A percentile compares a stretch with the other conserved stretches of the same genome.
These are phyloP conservation scores for Prunus mongolica DNA, from an alignment of 306 rosid species.

Conservation along the genomic window DNA sequence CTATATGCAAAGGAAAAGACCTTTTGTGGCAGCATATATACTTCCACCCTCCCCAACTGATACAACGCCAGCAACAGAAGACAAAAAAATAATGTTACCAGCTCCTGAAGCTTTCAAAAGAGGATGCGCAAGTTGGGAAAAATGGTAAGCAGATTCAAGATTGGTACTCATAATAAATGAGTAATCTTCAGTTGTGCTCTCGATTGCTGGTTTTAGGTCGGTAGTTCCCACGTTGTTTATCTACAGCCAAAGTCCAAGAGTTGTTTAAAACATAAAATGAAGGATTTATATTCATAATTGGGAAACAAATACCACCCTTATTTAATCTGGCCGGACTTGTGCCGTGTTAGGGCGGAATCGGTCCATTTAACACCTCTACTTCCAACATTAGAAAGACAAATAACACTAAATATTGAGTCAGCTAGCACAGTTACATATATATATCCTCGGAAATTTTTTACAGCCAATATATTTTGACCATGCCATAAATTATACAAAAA, in stretches of 20 bases:
- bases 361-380: too few relatives aligned
- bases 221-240: conserved; percentile 36
- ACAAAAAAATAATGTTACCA: conserved; percentile 32
- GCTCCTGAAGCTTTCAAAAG: conserved; percentile 42
- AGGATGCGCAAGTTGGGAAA: conserved; percentile 46
- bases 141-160: conserved; percentile 34
- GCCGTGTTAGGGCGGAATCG: too few relatives aligned
- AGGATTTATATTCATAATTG: too few relatives aligned
- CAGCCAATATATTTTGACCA: too few relatives aligned
- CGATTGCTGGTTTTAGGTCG: not conserved
- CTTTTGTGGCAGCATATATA: conserved; percentile 33
- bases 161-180: conserved; percentile 30
- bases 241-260: conserved; percentile 6
- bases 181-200: conserved; percentile 31
- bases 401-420: too few relatives aligned
- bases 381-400: too few relatives aligned
- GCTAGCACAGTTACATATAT: too few relatives aligned
- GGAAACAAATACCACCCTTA: too few relatives aligned
- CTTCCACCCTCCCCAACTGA: not conserved
- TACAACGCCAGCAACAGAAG: conserved; percentile 25
- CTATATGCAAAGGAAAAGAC: not conserved
- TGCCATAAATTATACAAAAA: too few relatives aligned
- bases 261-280: too few relatives aligned
- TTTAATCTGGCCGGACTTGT: too few relatives aligned
- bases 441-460: too few relatives aligned